Base-by-base conservation (phyloP, 208 protist species). In the Leptomonas pyrrhocoris region DNA sequence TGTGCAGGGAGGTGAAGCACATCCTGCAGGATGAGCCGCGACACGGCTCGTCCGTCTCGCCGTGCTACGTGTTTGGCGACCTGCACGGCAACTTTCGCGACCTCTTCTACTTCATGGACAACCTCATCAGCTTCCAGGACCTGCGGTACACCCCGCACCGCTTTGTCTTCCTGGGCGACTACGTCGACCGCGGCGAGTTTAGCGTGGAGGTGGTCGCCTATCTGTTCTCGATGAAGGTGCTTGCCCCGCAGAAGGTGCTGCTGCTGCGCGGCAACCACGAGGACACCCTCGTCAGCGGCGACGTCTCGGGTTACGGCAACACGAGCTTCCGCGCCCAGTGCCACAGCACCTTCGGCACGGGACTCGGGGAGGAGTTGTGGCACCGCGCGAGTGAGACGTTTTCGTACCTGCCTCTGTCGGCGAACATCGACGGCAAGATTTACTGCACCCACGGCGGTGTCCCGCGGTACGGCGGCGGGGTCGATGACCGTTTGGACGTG, bases 161-260 rank as follows among this genome's bases (percentile, higher is more conserved):
- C 18, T 99, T 99, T 70, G 80, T 99, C 23, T 99, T 99, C 68
- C 89, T 99, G n/a, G 98, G 94, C 40, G 98, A 99, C 83, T 99
- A 99, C 83, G 98, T 99, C 16, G 98, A 99, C 77, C 94, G 98
- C 60, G 98, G 98, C 23, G 88, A 92, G 66, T 95, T 95, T 69
- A 91, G 88, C 68, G 91, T 98, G 21, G 92, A 98, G 72, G 89
- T 94, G n/a, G 71, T 98, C 13, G 90, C 90, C n/a, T 93, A 95
- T 65, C 79, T 98, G 16, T 94, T 97, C 65, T 80, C 93, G 16
- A 92, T 97, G 81, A 97, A 98, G 79, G 87, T 96, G 31, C 74
- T 98, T 16, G 84, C 88, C 31, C 95, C 95, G 23, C 77, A 89
- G 34, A 97, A 96, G 82, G 88, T 98, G 18, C 77, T 97, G 48